Evolutionary conservation across 2,329 filamentous ascomycete genomes (phyloP).

Genomic region (Alternaria atra): DNA sequence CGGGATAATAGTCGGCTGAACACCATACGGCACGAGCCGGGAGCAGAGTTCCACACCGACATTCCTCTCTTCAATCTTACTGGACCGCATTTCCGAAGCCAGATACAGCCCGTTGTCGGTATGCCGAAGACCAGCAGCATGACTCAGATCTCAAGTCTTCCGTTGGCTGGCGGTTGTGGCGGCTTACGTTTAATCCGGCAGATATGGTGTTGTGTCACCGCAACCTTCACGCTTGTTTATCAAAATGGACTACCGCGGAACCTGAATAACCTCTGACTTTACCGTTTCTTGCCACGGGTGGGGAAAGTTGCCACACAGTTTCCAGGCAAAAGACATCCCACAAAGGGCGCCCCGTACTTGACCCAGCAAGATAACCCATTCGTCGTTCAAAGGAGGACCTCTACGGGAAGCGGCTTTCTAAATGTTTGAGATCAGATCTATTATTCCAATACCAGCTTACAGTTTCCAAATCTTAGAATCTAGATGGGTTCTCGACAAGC

Average conservation of each 20-base stretch:
- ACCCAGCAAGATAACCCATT: background rate
- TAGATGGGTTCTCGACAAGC: background rate
- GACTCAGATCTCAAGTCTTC: constrained; percentile 1
- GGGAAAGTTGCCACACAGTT: background rate
- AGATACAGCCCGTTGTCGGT: constrained; percentile 22
- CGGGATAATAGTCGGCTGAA: constrained; percentile 14
- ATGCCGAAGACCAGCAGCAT: constrained; percentile 27
- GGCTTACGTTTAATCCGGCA: constrained; percentile 20
- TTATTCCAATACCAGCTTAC: background rate
- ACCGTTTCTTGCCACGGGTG: background rate
- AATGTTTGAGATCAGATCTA: background rate
- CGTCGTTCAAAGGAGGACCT: background rate
- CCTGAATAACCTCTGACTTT: background rate
- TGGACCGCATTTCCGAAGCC: constrained; percentile 13
- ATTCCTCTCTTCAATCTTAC: constrained; percentile 24
- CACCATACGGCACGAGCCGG: constrained; percentile 15
- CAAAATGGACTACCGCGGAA: constrained; percentile 7
- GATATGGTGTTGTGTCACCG: constrained; percentile 10
- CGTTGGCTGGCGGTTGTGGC: constrained; percentile 26
- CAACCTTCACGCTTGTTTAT: background rate
- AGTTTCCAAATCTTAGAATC: background rate
- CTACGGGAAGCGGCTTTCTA: constrained; percentile 3
- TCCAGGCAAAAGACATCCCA: background rate
- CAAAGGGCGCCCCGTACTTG: background rate
- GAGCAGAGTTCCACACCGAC: constrained; percentile 28